Conservation (phyloP, 2,329 filamentous ascomycete species). For the Ceratocystiopsis minuta region DNA sequence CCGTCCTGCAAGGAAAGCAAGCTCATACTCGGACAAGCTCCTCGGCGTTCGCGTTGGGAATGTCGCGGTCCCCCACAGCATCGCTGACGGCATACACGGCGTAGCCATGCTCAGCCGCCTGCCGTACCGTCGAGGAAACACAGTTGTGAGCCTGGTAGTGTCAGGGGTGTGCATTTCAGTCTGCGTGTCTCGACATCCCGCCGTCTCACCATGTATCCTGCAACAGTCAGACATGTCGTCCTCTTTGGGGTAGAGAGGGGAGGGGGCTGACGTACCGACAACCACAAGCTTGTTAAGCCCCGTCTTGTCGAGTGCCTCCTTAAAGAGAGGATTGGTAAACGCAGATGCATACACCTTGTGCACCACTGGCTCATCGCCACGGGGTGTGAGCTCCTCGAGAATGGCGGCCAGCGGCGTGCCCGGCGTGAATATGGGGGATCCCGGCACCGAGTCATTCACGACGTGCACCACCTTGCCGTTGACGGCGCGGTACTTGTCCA, state of each 20-base stretch:
- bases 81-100: constrained; percentile 2
- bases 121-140: constrained; percentile 1
- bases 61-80: constrained; percentile 1
- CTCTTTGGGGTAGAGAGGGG: not conserved
- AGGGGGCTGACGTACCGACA: not conserved
- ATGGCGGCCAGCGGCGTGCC: constrained; percentile 3
- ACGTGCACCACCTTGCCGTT: constrained; percentile 4
- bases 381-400: constrained; percentile 1
- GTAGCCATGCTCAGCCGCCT: not conserved
- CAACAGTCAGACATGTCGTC: not conserved
- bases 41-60: constrained; percentile 1
- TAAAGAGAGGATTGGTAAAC: not conserved
- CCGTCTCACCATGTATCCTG: not conserved
- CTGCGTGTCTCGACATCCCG: not conserved
- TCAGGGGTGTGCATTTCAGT: not conserved
- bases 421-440: constrained; percentile 5
- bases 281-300: constrained; percentile 3
- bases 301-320: constrained; percentile 2
- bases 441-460: not conserved
- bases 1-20: not conserved
- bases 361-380: constrained; percentile 2
- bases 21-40: constrained; percentile 2
- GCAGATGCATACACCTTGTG: constrained; percentile 2
- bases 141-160: constrained; percentile 4
- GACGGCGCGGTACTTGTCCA: constrained; percentile 3